Base-by-base conservation (phyloP, 306 rosid genomes). In the Lathyrus sativus region DNA sequence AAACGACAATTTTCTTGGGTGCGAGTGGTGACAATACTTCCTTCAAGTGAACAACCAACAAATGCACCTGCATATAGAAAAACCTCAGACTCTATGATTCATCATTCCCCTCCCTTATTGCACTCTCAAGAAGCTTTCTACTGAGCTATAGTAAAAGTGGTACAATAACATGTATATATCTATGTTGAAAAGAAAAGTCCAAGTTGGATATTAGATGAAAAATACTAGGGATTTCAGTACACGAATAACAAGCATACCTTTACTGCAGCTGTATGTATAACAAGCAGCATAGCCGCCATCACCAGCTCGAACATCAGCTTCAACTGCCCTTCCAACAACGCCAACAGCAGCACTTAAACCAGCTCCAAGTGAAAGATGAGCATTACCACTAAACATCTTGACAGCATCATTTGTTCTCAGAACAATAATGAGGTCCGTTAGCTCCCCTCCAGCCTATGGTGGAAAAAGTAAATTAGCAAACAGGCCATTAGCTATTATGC, bases 281-380 rank as follows among this genome's bases (percentile, higher is more conserved):
- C 99, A 93, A 77, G 96, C 86, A 74, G 96, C 84, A 66, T 73
- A 83, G 74, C 99, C 99, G 13, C 99, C 97, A 59, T 93, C 95
- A 51, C 99, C 99, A n/a, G 96, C 97, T 68, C 97, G 86, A 72
- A 93, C 31, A 82, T 88, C 99, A 65, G 99, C 99, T 80, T 90
- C 97, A 74, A 45, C 89, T 10, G 95, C 85, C 76, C 99, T 88
- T 68, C 99, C 99, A 68, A 88, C 75, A 45, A 67, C 28, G 33
- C 99, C 99, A 79, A 82, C 87, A 42, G 99, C 99, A 44, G 99
- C 99, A 77, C 99, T 93, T 79, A 89, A 29, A 60, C 97, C 99
- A 39, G 97, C 99, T 54, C 99, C 99, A 15, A 93, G 68, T 3
- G 99, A 90, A 33, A 93, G 48, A 80, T 93, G 99, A 71, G 67